Conservation (phyloP, 495 filamentous ascomycete species). For the Viridothelium virens region DNA sequence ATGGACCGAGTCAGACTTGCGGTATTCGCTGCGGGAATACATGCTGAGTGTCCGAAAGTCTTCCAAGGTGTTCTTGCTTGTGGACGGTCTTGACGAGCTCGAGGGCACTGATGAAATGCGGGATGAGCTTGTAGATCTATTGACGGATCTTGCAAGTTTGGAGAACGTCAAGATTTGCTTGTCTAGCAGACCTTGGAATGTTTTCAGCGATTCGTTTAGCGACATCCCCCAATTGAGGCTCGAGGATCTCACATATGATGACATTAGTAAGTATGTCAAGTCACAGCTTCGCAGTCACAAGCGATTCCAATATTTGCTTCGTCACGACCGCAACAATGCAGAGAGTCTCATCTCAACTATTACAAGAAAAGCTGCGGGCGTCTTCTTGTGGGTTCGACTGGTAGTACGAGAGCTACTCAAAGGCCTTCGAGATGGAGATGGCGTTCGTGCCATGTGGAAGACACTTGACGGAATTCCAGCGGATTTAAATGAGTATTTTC, state of each 20-base stretch:
- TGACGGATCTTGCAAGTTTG: not conserved
- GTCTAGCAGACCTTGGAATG: not conserved
- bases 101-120: constrained; percentile 2
- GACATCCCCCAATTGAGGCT: not conserved
- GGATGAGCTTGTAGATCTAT: not conserved
- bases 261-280: constrained; percentile 1
- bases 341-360: not conserved
- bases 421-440: constrained; percentile 5
- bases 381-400: constrained; percentile 2
- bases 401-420: not conserved
- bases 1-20: not conserved
- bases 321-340: not conserved
- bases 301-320: not conserved
- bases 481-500: not conserved
- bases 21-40: not conserved
- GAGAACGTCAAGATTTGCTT: constrained; percentile 4
- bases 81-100: constrained; percentile 1
- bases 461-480: not conserved
- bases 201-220: not conserved
- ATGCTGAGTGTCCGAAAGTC: not conserved
- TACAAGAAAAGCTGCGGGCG: not conserved
- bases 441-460: not conserved
- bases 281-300: not conserved
- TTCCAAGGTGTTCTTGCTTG: not conserved
- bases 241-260: not conserved